Base-by-base conservation (phyloP, 176 grass and related monocot genomes). In the Luzula sylvatica region DNA sequence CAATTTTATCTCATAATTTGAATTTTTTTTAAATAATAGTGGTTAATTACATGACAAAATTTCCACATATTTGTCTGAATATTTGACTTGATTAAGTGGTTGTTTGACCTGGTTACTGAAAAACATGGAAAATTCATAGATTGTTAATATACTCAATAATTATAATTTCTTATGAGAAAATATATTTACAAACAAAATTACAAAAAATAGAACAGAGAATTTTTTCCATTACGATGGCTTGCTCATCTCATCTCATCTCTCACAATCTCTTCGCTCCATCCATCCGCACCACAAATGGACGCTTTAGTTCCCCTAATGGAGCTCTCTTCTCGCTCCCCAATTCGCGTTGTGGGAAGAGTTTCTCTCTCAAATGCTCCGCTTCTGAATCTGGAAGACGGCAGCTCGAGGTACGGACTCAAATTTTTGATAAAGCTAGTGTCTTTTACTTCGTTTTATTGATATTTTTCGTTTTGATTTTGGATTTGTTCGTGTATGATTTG, bases 401-500 rank as follows among this genome's bases (percentile, higher is more conserved):
- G 58, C 52, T 98, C 18, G 81, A 98, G 92, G 92, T 98, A 74
- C 20, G 20, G 11, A 13, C 2, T 48, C 2, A 6, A 63, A 48
- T 46, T 47, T 63, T 29, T 7, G 23, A 8, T 15, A 58, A 18
- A n/a, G 22, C 16, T 13, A 53, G 38, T 26, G 21, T 14, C 18
- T 21, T 42, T 39, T 56, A 42, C 8, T 15, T 42, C 63, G 17
- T 70, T 7, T 21, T 6, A 2, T 8, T 23, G 2, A 47, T 53
- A 3, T 42, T 14, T 3, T 19, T 38, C 20, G n/a, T 26, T 41
- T 59, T 58, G 0, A 55, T 53, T 52, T 59, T 64, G 43, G 53
- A 82, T 40, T 28, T 90, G 92, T 65, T 90, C 35, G 73, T 70
- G 1, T 98, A 86, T 74, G 75, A 90, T 51, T 65, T 55, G 54